Base-by-base conservation (phyloP, 768 basidiomycete genomes). In the Pisolithus tinctorius region DNA sequence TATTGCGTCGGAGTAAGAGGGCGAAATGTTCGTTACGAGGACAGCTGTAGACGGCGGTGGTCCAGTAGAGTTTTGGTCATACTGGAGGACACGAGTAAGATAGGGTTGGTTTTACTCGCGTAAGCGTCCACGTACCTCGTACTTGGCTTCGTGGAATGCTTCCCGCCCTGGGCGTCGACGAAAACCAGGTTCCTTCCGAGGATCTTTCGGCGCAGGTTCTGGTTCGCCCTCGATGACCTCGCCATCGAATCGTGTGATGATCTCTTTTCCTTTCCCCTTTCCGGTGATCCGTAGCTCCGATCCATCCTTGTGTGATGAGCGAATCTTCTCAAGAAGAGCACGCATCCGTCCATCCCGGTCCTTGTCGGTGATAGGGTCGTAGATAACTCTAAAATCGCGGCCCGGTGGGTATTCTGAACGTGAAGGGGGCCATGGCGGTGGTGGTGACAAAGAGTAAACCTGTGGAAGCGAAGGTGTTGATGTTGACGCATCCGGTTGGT, bases 21-120 rank as follows among this genome's bases (percentile, higher is more conserved):
- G 81, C 1, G 85, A 82, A 43, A 95, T 71, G 51, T 80, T 79
- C 25, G 81, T 78, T 42, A 95, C 69, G 10, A 94, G 77, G 5
- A 98, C 80, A 1, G 82, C 76, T 0, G 79, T 78, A 0, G 90
- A 81, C 0, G 90, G 93, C 11, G 86, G 82, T 0, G 86, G 77
- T 0, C 83, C 82, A 1, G 74, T 73, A 1, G 91, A 88, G 59
- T 87, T 72, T 23, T 70, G 69, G 64, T 94, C 92, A 72, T 86
- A 82, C 91, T 95, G 65, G 53, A 40, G 27, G 30, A 26, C 26
- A 42, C 46, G 13, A 45, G 48, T 51, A 25, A 41, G 39, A 34
- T 50, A 47, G 49, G 27, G 31, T 48, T 6, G n/a, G 20, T 29
- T 37, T n/a, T 30, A 47, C 60, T 40, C 36, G 50, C 54, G 31